Conservation (phyloP, 345 rosid species). For the Bruguiera sexangula region DNA sequence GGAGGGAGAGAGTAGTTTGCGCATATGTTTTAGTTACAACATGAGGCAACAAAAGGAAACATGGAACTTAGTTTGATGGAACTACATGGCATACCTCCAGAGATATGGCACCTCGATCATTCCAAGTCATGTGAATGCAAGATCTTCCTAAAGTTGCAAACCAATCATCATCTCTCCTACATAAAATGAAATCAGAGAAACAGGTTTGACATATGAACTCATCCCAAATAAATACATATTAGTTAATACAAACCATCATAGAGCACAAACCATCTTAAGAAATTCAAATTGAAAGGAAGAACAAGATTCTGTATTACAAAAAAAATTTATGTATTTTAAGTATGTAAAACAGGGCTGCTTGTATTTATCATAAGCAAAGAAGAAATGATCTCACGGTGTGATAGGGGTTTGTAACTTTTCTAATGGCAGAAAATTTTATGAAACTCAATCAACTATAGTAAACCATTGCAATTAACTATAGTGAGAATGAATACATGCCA, state of each 20-base stretch:
- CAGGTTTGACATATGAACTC: neutral
- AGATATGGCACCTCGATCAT: slow-evolving; percentile 84
- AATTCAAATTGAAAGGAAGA: neutral
- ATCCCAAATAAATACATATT: neutral
- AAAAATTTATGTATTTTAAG: neutral
- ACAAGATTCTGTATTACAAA: neutral
- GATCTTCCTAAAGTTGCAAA: slow-evolving; percentile 81
- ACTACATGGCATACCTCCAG: slow-evolving; percentile 56
- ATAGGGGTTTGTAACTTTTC: too few relatives aligned
- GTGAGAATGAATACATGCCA: too few relatives aligned
- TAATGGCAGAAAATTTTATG: too few relatives aligned
- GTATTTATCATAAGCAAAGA: too few relatives aligned
- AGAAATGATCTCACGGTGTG: too few relatives aligned
- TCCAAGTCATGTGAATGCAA: slow-evolving; percentile 95
- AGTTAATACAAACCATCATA: neutral
- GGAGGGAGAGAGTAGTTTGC: neutral
- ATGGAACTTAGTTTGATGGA: neutral
- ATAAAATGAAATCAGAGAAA: slow-evolving; percentile 11
- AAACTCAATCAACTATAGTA: too few relatives aligned
- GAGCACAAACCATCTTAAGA: neutral
- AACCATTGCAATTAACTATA: too few relatives aligned
- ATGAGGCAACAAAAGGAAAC: neutral
- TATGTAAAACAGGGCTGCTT: neutral
- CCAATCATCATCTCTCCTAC: slow-evolving; percentile 96
- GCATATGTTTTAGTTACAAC: neutral